Evolutionary conservation across 2,329 filamentous ascomycete species (phyloP).

Genomic region (Geosmithia morbida): DNA sequence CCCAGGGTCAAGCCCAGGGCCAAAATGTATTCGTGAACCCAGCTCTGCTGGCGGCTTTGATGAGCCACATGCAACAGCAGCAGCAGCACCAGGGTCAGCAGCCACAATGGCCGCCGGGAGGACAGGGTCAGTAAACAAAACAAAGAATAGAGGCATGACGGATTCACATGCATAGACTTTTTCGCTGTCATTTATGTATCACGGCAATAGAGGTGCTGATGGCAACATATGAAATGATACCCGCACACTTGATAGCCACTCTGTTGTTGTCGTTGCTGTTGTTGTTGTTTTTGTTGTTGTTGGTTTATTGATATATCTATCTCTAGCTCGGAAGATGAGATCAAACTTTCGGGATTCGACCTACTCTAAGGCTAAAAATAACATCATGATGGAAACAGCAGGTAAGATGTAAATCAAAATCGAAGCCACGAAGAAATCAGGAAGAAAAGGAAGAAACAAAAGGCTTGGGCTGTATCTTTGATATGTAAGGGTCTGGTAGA

Average conservation of each 20-base stretch:
- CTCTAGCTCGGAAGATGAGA: too few relatives aligned
- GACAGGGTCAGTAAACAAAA: constrained; percentile 10
- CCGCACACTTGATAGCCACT: background rate
- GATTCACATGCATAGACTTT: background rate
- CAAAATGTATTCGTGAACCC: constrained; percentile 32
- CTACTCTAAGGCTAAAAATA: too few relatives aligned
- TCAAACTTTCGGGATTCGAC: too few relatives aligned
- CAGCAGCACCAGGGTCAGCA: constrained; percentile 12
- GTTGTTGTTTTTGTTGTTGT: too few relatives aligned
- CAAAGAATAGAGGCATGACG: background rate
- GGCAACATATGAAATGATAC: background rate
- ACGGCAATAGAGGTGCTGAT: background rate
- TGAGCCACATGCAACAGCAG: constrained; percentile 26
- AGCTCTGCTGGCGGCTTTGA: constrained; percentile 36
- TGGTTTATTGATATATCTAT: too few relatives aligned
- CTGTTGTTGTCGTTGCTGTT: too few relatives aligned
- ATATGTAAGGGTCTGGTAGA: background rate
- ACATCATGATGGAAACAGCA: too few relatives aligned
- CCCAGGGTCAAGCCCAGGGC: constrained; percentile 8
- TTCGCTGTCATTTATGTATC: background rate
- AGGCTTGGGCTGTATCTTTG: too few relatives aligned
- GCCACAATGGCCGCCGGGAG: constrained; percentile 10
- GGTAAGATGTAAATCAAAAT: too few relatives aligned
- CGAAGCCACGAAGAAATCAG: too few relatives aligned
- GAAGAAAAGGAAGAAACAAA: too few relatives aligned